A percentile compares a stretch with the other conserved stretches of the same genome.
phyloP scores from a whole-genome alignment of 148 eudicot species.

The Rhododendron simsii region DNA sequence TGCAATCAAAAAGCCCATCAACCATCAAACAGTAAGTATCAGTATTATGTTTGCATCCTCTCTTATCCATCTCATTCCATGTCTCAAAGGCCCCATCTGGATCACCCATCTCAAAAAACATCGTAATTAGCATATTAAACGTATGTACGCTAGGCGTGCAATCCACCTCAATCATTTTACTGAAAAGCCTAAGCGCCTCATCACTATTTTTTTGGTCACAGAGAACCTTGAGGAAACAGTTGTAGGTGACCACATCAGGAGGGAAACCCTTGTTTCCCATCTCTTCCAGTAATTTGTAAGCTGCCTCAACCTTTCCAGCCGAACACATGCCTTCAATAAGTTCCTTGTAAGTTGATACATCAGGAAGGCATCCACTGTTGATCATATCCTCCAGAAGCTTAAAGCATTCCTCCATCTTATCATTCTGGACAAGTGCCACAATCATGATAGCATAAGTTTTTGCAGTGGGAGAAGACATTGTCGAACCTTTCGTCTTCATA shows the following conservation, averaged over 20 bases:
- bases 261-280: conserved; percentile 90
- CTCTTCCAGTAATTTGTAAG: conserved; percentile 71
- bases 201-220: conserved; percentile 65
- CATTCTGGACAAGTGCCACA: conserved; percentile 55
- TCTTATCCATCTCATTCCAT: conserved; percentile 80
- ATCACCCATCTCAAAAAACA: conserved; percentile 70
- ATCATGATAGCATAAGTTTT: conserved; percentile 76
- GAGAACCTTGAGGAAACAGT: conserved; percentile 90
- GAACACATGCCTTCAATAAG: conserved; percentile 84
- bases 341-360: conserved; percentile 85
- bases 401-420: conserved; percentile 61
- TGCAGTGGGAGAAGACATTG: conserved; percentile 78
- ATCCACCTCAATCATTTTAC: conserved; percentile 54
- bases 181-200: conserved; percentile 63
- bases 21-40: conserved; percentile 81
- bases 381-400: conserved; percentile 67
- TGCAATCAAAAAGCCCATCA: conserved; percentile 74
- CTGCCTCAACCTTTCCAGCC: conserved; percentile 62
- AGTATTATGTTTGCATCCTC: conserved; percentile 52
- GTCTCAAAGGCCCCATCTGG: conserved; percentile 68
- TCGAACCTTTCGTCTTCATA: conserved; percentile 56
- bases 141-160: conserved; percentile 88
- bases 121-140: conserved; percentile 67
- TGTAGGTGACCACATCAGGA: conserved; percentile 88
- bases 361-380: conserved; percentile 81